phyloP scores from a whole-genome alignment of 2,329 filamentous ascomycete species.

The Aspergillus floridensis region DNA sequence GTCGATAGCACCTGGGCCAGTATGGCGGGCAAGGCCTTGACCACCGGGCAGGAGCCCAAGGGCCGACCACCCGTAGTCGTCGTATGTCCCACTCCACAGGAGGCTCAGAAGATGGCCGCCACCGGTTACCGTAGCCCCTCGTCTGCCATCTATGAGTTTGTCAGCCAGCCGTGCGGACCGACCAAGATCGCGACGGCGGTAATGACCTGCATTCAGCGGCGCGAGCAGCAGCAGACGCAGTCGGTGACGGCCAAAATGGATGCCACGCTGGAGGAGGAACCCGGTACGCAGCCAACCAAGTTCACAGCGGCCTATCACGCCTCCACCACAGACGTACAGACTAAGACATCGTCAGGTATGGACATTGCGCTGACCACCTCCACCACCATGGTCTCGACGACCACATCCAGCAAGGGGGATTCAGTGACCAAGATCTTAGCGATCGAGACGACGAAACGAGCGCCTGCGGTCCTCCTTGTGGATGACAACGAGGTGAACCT shows the following conservation, averaged over 20 bases:
- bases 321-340: conserved; percentile 13
- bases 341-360: not conserved
- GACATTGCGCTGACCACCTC: not conserved
- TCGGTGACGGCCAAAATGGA: not conserved
- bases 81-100: conserved; percentile 25
- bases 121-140: not conserved
- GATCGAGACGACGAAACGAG: not conserved
- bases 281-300: not conserved
- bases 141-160: conserved; percentile 28
- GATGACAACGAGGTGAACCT: conserved; percentile 43
- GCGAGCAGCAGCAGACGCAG: conserved; percentile 2
- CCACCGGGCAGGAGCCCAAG: not conserved
- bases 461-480: conserved; percentile 27
- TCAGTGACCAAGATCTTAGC: not conserved
- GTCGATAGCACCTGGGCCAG: not conserved
- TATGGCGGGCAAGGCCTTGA: not conserved
- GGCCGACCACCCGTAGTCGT: conserved; percentile 27
- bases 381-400: conserved; percentile 13
- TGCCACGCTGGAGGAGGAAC: not conserved
- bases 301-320: not conserved
- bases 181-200: conserved; percentile 34
- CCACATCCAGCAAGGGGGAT: conserved; percentile 28
- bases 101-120: conserved; percentile 20
- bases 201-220: conserved; percentile 23
- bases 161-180: conserved; percentile 36